Percentiles rank a stretch among this genome's conserved stretches.
These are phyloP conservation scores for Huntiella moniliformis DNA, from an alignment of 2,329 filamentous ascomycete species.

Conservation along the genomic window DNA sequence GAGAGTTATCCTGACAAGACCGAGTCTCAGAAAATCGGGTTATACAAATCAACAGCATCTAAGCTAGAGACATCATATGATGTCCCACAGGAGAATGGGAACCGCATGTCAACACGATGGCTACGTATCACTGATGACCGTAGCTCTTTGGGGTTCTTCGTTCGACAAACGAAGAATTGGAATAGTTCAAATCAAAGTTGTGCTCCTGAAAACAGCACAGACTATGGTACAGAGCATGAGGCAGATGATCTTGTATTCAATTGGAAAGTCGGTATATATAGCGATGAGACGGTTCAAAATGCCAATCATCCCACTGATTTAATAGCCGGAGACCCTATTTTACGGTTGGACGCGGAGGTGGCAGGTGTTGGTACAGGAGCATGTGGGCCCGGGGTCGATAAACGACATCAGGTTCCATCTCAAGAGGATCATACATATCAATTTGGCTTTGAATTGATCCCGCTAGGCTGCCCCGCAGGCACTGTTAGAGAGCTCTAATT, in stretches of 20 bases:
- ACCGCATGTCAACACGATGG: conserved; percentile 44
- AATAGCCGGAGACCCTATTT: conserved; percentile 26
- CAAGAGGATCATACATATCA: conserved; percentile 17
- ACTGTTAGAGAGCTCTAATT: too few relatives aligned
- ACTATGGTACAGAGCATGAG: background rate
- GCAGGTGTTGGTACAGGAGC: conserved; percentile 30
- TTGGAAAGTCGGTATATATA: conserved; percentile 31
- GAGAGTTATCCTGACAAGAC: conserved; percentile 52
- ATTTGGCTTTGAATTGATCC: conserved; percentile 21
- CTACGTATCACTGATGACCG: conserved; percentile 14
- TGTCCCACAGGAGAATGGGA: conserved; percentile 48
- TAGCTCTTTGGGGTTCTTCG: background rate
- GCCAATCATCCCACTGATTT: conserved; percentile 48
- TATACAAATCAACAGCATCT: conserved; percentile 25
- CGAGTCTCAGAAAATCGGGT: conserved; percentile 36
- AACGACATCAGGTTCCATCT: conserved; percentile 25
- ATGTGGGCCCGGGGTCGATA: conserved; percentile 28
- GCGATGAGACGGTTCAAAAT: conserved; percentile 30
- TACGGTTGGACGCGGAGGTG: conserved; percentile 27
- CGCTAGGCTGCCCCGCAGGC: conserved; percentile 14
- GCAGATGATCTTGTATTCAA: conserved; percentile 13
- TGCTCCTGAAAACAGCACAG: too few relatives aligned
- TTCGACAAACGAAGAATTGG: background rate
- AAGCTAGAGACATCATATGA: conserved; percentile 43
- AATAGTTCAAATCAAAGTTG: conserved; percentile 12